phyloP scores from a whole-genome alignment of 331 rosid species.

The Arachis monticola region DNA sequence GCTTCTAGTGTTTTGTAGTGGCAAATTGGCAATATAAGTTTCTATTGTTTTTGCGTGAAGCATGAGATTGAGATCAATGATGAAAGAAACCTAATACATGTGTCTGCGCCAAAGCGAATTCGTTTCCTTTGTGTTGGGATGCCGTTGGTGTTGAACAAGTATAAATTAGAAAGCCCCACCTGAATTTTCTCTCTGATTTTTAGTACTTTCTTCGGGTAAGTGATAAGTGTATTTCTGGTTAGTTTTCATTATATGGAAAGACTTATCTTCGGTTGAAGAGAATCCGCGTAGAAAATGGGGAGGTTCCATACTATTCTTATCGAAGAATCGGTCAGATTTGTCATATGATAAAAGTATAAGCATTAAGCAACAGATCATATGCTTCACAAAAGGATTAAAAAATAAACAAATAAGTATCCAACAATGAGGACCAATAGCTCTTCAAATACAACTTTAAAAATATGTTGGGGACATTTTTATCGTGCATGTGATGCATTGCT shows the following conservation, averaged over 20 bases:
- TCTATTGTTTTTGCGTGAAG: constrained; percentile 56
- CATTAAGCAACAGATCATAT: constrained; percentile 10
- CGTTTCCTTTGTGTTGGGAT: constrained; percentile 8
- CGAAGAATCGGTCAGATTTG: constrained; percentile 63
- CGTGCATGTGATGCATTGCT: constrained; percentile 46
- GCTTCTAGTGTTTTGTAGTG: constrained; percentile 27
- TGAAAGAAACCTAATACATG: constrained; percentile 34
- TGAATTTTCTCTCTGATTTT: constrained; percentile 1
- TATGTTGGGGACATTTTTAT: not conserved
- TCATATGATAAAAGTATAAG: constrained; percentile 31
- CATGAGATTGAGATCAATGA: constrained; percentile 48
- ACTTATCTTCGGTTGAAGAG: constrained; percentile 47
- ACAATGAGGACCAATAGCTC: constrained; percentile 23
- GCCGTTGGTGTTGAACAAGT: constrained; percentile 20
- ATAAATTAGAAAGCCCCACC: not conserved
- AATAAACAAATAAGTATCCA: constrained; percentile 16
- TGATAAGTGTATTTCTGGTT: constrained; percentile 34
- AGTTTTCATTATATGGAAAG: constrained; percentile 1
- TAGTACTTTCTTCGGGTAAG: not conserved
- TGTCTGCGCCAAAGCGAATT: not conserved
- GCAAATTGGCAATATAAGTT: not conserved
- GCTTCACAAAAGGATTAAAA: not conserved
- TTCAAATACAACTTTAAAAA: not conserved
- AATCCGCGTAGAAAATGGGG: constrained; percentile 38
- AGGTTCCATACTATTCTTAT: constrained; percentile 40